Base-by-base conservation (phyloP, 2,329 filamentous ascomycete species). In the Ophiosphaerella narmari region DNA sequence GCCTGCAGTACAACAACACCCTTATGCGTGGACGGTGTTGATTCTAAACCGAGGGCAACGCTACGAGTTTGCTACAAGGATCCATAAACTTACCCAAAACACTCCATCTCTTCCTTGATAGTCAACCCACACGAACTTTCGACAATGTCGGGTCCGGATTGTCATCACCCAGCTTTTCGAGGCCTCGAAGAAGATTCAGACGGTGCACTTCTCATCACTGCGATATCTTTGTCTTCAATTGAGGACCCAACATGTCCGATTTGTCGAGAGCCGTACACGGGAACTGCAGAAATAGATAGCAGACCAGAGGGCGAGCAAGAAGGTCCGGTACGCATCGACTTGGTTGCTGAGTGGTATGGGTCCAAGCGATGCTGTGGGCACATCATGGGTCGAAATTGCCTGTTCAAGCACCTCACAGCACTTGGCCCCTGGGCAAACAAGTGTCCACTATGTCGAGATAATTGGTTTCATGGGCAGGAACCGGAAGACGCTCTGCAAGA, bases 391-490 rank as follows among this genome's bases (percentile, higher is more conserved):
- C 36, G 43, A 11, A 36, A 32, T 11, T 54, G 52, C 41, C 41
- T 54, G 1, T 43, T 45, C 7, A 46, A 35, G 23, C 52, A 54
- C 23, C 36, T 54, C 4, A 34, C n/a, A 7, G 24, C 26, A 31
- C 16, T 12, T 2, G 52, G 52, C 3, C 11, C 14, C 3, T 54
- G 52, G 52, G 46, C 43, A 13, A 51, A 51, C 31, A 51, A 48
- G 24, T 55, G 52, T 35, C 52, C 52, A 2, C n/a, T 55, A 2
- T 55, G 52, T 33, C 40, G 52, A 12, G 48, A 50, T 21, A 14
- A 43, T 2, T 55, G 48, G 48, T 51, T 42, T 18, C 23, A 41
- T 3, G 39, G 8, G 14, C 3, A 23, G 3, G 7, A n/a, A 2
- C 4, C 26, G 7, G 18, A 13, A 4, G 33, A 36, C 11, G 38